Evolutionary conservation across 805 yeast genomes (phyloP).

Genomic region (Metschnikowia cubensis): DNA sequence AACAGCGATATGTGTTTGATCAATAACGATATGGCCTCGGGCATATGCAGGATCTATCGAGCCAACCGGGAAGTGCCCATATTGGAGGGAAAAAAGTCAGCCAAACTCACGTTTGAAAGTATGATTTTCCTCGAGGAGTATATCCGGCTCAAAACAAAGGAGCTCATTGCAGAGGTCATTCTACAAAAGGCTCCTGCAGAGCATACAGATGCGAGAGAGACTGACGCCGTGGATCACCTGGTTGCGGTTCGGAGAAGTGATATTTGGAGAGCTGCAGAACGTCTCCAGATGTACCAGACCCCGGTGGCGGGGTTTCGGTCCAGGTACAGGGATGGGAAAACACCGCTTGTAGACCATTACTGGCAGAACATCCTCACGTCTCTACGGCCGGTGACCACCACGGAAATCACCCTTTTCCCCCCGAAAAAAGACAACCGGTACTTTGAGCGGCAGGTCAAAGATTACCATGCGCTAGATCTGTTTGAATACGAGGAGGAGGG

Average conservation of each 20-base stretch:
- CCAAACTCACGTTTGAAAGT: slow-evolving; percentile 11
- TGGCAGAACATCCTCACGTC: slow-evolving; percentile 7
- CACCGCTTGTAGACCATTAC: slow-evolving; percentile 9
- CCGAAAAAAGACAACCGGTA: background rate
- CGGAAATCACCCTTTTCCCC: background rate
- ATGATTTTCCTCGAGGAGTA: slow-evolving; percentile 21
- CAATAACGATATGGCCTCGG: background rate
- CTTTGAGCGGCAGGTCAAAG: background rate
- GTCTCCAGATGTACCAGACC: slow-evolving; percentile 15
- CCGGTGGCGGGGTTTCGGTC: slow-evolving; percentile 12
- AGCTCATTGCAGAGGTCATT: slow-evolving; percentile 16
- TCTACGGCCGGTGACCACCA: background rate
- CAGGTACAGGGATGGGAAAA: slow-evolving; percentile 9
- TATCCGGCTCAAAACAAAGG: slow-evolving; percentile 13
- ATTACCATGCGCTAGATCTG: background rate
- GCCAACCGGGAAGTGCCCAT: slow-evolving; percentile 9
- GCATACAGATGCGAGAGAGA: background rate
- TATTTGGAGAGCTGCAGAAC: slow-evolving; percentile 10
- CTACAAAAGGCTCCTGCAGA: slow-evolving; percentile 8
- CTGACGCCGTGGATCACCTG: background rate
- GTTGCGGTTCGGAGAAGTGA: slow-evolving; percentile 9
- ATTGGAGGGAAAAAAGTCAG: background rate
- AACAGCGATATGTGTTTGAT: background rate
- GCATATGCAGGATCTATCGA: slow-evolving; percentile 6
- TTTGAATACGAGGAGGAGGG: background rate